Conservation (phyloP, 345 rosid species). For the Mercurialis annua region DNA sequence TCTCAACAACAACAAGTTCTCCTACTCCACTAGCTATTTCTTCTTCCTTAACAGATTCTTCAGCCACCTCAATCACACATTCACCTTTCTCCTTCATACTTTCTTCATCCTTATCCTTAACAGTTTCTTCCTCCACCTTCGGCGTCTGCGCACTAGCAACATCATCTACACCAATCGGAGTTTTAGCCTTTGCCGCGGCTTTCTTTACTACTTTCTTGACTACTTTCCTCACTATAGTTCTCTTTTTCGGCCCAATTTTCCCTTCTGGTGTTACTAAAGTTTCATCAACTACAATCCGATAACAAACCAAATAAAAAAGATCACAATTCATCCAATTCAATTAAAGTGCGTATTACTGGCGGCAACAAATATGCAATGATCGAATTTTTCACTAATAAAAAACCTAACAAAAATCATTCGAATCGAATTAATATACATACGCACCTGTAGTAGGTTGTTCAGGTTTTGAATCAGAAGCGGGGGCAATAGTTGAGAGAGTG, state of each 20-base stretch:
- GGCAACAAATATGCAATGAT: not conserved
- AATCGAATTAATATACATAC: constrained; percentile 1
- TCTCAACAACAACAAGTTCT: not conserved
- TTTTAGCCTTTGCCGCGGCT: constrained; percentile 24
- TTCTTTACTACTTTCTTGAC: constrained; percentile 29
- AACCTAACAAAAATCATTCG: not conserved
- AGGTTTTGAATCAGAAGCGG: constrained; percentile 18
- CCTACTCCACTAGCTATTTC: constrained; percentile 13
- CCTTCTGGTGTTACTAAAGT: constrained; percentile 16
- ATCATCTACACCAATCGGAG: constrained; percentile 23
- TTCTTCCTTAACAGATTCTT: constrained; percentile 2
- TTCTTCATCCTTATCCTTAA: constrained; percentile 20
- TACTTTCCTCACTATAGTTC: constrained; percentile 26
- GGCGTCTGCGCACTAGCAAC: constrained; percentile 15
- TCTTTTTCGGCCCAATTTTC: constrained; percentile 22
- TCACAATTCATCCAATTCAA: not conserved
- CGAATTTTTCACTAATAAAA: not conserved
- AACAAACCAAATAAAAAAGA: not conserved
- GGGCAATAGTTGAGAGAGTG: constrained; percentile 9
- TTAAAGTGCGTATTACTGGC: not conserved
- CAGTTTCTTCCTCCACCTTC: constrained; percentile 23
- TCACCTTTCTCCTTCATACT: constrained; percentile 12
- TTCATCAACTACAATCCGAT: constrained; percentile 19
- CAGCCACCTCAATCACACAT: constrained; percentile 4
- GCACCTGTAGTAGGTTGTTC: constrained; percentile 38